Base-by-base conservation (phyloP, 306 rosid genomes). In the Astragalus membranaceus region DNA sequence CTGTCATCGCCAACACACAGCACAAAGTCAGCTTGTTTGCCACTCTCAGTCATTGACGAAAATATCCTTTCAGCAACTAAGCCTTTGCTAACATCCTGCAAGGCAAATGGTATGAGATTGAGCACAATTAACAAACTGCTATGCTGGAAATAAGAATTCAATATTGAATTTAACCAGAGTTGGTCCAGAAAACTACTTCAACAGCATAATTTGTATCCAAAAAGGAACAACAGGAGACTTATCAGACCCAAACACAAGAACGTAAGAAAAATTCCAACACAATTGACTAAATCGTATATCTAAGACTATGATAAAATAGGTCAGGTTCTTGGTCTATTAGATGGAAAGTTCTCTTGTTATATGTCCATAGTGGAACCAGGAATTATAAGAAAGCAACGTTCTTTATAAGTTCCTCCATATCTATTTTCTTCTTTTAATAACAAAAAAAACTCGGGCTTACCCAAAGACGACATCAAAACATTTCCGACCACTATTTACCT, bases 1-100 rank as follows among this genome's bases (percentile, higher is more conserved):
- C 91, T 87, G 83, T 87, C 96, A 29, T 90, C 94, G 7, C 96
- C 96, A 67, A 90, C 86, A 73, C 96, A 90, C 60, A 90, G 69
- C 66, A 87, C 96, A 81, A 87, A 90, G 79, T 90, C 91, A 3
- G 94, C 96, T 10, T 42, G 86, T n/a, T 73, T 84, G 56, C 87
- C 91, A 1, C 72, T 83, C 39, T 43, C 94, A 0, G 80, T 71
- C 94, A 90, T 82, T 64, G 94, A 82, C 46, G 89, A 63, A 49
- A 90, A 90, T 51, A 90, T 82, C 82, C 71, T 90, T 50, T 87
- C 91, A 14, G 91, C 94, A 29, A 80, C 94, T 5, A 78, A 47
- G 39, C 96, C 96, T 75, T 90, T 90, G 81, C 83, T 85, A 72
- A 86, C 94, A 71, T 86, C 96, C 96, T 90, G 83, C 50, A 85